Base-by-base conservation (phyloP, 768 basidiomycete species). In the Scleroderma bovista region DNA sequence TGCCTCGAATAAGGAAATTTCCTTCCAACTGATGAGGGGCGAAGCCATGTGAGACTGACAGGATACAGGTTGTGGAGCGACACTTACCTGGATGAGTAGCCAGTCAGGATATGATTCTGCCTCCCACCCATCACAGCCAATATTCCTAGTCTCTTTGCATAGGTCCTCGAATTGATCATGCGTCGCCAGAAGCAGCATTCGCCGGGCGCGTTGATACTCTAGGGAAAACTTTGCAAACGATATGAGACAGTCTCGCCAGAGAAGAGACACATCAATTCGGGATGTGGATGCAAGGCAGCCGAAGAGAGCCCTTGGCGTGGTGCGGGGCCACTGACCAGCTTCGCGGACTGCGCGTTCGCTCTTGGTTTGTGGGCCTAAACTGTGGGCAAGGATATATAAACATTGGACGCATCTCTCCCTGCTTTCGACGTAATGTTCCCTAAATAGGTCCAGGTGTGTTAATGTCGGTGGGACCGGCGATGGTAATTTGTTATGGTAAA, bases 61-160 rank as follows among this genome's bases (percentile, higher is more conserved):
- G 22, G 13, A 1, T 10, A 49, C 16, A 4, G 10, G 11, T 32
- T 13, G 26, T 12, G 39, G 7, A 29, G 7, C 41, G 39, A 43
- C 47, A 26, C 39, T 41, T 20, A 75, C 72, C 64, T 78, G 76
- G 11, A 78, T 65, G 13, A 77, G 53, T 0, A 75, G 53, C 76
- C 74, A 78, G 45, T 75, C 74, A 2, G 67, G 62, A 56, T 71
- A 46, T 2, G 13, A 24, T 13, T 56, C 44, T 1, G 53, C 44
- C 4, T 45, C 19, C 57, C 56, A 59, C 2, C 48, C 56, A 17
- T 61, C 44, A 10, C 53, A 59, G n/a, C 60, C 68, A 13, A 51
- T 48, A 6, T 62, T 69, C 34, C 57, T 38, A 3, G 62, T 19
- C 23, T 70, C 67, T 38, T 22, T 61, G 29, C 42, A 54, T 10